These are phyloP conservation scores for Guyanaporus albipodus DNA, from an alignment of 768 basidiomycete genomes.

Conservation along the genomic window DNA sequence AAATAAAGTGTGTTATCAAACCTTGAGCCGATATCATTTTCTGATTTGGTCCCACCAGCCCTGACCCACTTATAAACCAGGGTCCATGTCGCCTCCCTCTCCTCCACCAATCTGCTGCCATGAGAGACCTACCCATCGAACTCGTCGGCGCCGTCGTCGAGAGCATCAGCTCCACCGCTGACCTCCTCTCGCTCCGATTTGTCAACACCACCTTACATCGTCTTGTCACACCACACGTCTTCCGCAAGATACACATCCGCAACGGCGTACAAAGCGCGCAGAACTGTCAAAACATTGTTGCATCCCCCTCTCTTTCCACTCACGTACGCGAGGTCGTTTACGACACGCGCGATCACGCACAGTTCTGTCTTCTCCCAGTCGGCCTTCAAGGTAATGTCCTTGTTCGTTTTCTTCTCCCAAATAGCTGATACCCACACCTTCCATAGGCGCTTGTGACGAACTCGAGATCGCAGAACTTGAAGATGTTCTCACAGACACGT, in stretches of 20 bases:
- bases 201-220: constrained; percentile 25
- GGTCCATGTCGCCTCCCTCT: no score
- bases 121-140: constrained; percentile 27
- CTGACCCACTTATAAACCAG: no score
- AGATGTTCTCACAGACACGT: constrained; percentile 25
- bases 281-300: constrained; percentile 20
- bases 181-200: constrained; percentile 27
- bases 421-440: not conserved
- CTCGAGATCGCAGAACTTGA: constrained; percentile 32
- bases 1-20: no score
- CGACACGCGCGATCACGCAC: constrained; percentile 24
- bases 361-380: constrained; percentile 21
- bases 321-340: constrained; percentile 29
- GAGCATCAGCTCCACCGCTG: constrained; percentile 21
- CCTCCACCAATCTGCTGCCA: not conserved
- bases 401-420: no score
- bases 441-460: constrained; percentile 21
- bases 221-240: constrained; percentile 24
- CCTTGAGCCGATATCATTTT: no score
- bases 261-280: constrained; percentile 28
- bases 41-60: no score
- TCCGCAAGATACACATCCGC: constrained; percentile 21
- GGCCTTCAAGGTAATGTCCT: constrained; percentile 10
- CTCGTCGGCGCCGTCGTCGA: constrained; percentile 24
- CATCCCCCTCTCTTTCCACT: constrained; percentile 19